Evolutionary conservation across 2,329 filamentous ascomycete genomes (phyloP).

Genomic region (Ilyonectria mors-panacis): DNA sequence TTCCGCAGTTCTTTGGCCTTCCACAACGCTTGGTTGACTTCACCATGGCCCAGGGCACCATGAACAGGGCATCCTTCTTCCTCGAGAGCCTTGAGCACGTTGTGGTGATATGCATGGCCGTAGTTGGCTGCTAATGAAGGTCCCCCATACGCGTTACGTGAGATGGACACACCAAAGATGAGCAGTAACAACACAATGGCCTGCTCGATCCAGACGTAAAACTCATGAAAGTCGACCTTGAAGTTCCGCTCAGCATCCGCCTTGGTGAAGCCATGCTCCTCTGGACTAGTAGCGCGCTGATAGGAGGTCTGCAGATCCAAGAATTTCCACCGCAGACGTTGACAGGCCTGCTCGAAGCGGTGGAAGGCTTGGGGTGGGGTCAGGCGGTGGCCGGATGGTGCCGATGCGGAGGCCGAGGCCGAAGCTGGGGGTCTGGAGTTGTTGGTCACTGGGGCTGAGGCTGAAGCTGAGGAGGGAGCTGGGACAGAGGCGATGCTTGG

Average conservation of each 20-base stretch:
- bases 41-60: slow-evolving; percentile 66
- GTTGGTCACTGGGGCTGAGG: background rate
- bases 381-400: slow-evolving; percentile 37
- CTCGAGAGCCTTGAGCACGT: slow-evolving; percentile 75
- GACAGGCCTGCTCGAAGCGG: slow-evolving; percentile 73
- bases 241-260: slow-evolving; percentile 76
- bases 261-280: slow-evolving; percentile 52
- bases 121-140: background rate
- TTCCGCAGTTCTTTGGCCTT: slow-evolving; percentile 80
- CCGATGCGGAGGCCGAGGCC: background rate
- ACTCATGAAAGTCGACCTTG: slow-evolving; percentile 85
- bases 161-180: slow-evolving; percentile 72
- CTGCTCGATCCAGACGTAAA: slow-evolving; percentile 80
- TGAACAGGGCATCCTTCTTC: slow-evolving; percentile 71
- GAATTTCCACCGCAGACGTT: slow-evolving; percentile 75
- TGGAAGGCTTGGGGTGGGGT: slow-evolving; percentile 62
- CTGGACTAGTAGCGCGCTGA: slow-evolving; percentile 61
- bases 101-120: slow-evolving; percentile 76
- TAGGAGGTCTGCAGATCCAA: slow-evolving; percentile 72
- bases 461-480: background rate
- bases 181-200: slow-evolving; percentile 77
- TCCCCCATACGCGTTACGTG: slow-evolving; percentile 42
- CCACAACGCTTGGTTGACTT: slow-evolving; percentile 71
- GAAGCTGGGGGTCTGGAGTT: slow-evolving; percentile 5
- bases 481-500: slow-evolving; percentile 25